These are phyloP conservation scores for Xylaria sp. DNA, from an alignment of 495 filamentous ascomycete species.

Conservation along the genomic window DNA sequence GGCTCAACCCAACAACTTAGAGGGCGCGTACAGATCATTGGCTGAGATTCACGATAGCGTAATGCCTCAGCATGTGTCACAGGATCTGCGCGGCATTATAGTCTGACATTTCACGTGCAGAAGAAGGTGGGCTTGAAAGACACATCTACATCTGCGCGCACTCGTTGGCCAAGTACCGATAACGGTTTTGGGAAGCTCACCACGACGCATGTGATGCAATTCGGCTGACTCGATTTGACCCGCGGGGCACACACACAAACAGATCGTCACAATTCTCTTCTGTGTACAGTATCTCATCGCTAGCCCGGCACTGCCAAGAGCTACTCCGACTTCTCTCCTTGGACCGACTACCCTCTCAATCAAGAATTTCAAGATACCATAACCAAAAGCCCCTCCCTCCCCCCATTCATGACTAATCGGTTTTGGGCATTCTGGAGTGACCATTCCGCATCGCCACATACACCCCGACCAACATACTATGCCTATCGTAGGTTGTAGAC, in stretches of 20 bases:
- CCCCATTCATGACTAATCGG: neutral
- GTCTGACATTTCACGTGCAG: slow-evolving; percentile 28
- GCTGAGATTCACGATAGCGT: slow-evolving; percentile 5
- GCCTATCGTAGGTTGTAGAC: neutral
- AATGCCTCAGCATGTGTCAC: slow-evolving; percentile 19
- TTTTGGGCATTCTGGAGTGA: neutral
- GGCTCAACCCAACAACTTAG: neutral
- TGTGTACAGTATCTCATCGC: neutral
- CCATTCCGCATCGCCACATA: neutral
- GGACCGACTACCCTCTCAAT: neutral
- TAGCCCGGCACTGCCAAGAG: slow-evolving; percentile 3
- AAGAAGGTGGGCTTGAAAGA: no score
- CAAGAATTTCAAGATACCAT: neutral
- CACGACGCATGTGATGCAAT: neutral
- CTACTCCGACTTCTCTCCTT: neutral
- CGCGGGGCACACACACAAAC: neutral
- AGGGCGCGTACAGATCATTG: slow-evolving; percentile 5
- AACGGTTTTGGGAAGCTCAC: slow-evolving; percentile 7
- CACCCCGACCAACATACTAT: neutral
- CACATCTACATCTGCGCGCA: no score
- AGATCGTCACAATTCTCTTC: neutral
- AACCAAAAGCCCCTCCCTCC: neutral
- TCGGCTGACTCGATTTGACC: neutral
- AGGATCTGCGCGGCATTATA: slow-evolving; percentile 19
- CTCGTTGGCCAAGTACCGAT: slow-evolving; percentile 18